Percentiles rank a stretch among this genome's conserved stretches.
phyloP scores from a whole-genome alignment of 73 alveolate species.

The Paramecium biaurelia region DNA sequence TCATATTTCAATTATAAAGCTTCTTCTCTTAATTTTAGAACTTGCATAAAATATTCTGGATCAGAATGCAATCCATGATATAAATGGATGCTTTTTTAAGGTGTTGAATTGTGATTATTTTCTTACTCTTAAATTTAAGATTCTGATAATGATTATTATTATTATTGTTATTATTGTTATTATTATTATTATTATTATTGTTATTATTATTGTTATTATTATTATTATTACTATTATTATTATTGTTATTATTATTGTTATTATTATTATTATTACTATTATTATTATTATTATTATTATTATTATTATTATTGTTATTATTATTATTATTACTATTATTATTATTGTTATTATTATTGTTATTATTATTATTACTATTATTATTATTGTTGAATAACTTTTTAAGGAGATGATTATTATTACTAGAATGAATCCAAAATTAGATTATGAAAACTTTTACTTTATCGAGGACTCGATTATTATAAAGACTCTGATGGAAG shows the following conservation, averaged over 20 bases:
- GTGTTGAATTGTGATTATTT: background rate
- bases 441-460: background rate
- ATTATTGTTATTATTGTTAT: background rate
- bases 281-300: background rate
- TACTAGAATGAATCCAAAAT: background rate
- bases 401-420: background rate
- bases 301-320: background rate
- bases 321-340: background rate
- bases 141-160: background rate
- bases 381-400: background rate
- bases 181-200: background rate
- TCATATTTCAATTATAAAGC: background rate
- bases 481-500: background rate
- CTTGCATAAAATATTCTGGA: slow-evolving; percentile 42
- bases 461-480: background rate
- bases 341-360: background rate
- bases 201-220: background rate
- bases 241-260: background rate
- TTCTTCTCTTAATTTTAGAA: slow-evolving; percentile 18
- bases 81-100: background rate
- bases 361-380: background rate
- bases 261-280: too few species aligned
- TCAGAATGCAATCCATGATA: slow-evolving; percentile 11
- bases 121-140: background rate
- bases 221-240: background rate